Evolutionary conservation across 805 yeast species (phyloP).

Genomic region (Candida hungchunana): DNA sequence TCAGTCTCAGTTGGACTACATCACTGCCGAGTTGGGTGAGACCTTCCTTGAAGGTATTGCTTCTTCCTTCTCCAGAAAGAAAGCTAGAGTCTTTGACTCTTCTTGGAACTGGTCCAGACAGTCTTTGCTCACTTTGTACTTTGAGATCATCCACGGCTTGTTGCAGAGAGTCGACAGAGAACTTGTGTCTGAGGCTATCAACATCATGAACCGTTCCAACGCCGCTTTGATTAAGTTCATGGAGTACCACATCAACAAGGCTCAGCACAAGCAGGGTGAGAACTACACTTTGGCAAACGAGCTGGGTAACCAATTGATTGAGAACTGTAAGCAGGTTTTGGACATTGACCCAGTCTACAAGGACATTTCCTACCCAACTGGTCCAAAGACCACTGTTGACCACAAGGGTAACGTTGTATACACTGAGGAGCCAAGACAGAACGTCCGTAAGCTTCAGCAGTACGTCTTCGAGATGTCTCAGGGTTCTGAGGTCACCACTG

Average conservation of each 20-base stretch:
- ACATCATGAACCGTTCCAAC: conserved; percentile 95
- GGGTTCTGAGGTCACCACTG: conserved; percentile 81
- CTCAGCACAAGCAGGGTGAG: conserved; percentile 78
- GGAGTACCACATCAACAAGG: conserved; percentile 72
- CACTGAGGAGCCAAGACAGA: conserved; percentile 80
- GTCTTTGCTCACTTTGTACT: conserved; percentile 89
- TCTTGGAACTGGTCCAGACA: conserved; percentile 99
- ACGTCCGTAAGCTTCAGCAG: conserved; percentile 91
- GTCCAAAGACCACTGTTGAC: conserved; percentile 87
- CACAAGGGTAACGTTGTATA: conserved; percentile 83
- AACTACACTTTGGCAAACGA: conserved; percentile 87
- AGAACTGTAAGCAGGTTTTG: conserved; percentile 86
- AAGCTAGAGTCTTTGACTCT: conserved; percentile 94
- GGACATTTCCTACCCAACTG: conserved; percentile 91
- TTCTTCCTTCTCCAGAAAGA: conserved; percentile 85
- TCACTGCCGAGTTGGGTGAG: conserved; percentile 75
- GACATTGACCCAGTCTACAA: conserved; percentile 87
- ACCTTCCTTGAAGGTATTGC: conserved; percentile 87
- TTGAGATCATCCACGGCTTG: conserved; percentile 93
- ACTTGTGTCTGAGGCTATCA: conserved; percentile 92
- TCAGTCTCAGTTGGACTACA: conserved; percentile 87
- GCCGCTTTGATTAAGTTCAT: conserved; percentile 91
- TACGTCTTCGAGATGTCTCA: conserved; percentile 95
- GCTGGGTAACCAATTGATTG: conserved; percentile 90
- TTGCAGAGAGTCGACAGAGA: conserved; percentile 90